A percentile compares a stretch with the other conserved stretches of the same genome.
Evolutionary conservation across 441 rosid genomes (phyloP).

Genomic region (Macaranga tanarius): DNA sequence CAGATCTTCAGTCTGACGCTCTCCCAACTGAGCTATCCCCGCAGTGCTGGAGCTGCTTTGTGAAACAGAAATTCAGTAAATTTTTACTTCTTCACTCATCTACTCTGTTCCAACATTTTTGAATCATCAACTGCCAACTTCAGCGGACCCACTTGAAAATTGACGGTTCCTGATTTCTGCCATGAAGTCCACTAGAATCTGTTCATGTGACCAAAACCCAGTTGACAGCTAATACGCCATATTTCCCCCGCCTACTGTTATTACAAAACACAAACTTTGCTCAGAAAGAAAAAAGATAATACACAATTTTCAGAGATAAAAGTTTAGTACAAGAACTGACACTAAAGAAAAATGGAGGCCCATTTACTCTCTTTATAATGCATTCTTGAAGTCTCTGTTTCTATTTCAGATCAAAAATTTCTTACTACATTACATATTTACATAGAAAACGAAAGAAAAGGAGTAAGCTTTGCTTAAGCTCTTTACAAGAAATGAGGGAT

Average conservation of each 20-base stretch:
- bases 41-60: background rate
- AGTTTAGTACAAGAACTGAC: background rate
- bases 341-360: background rate
- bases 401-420: slow-evolving; percentile 5
- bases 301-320: background rate
- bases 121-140: background rate
- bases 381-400: background rate
- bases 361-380: slow-evolving; percentile 4
- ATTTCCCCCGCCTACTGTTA: background rate
- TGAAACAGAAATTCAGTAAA: too few relatives aligned
- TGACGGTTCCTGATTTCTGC: slow-evolving; percentile 4
- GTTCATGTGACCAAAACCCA: slow-evolving; percentile 5
- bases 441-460: background rate
- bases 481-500: slow-evolving; percentile 36
- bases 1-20: slow-evolving; percentile 91
- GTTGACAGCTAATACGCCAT: slow-evolving; percentile 27
- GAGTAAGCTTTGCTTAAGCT: background rate
- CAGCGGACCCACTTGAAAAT: background rate
- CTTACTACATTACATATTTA: background rate
- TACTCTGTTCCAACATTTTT: background rate
- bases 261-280: background rate
- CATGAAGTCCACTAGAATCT: slow-evolving; percentile 2
- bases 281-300: background rate
- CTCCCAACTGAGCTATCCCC: slow-evolving; percentile 95
- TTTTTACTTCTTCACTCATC: background rate